Evolutionary conservation across 768 basidiomycete species (phyloP).

Genomic region (Kwoniella pini): DNA sequence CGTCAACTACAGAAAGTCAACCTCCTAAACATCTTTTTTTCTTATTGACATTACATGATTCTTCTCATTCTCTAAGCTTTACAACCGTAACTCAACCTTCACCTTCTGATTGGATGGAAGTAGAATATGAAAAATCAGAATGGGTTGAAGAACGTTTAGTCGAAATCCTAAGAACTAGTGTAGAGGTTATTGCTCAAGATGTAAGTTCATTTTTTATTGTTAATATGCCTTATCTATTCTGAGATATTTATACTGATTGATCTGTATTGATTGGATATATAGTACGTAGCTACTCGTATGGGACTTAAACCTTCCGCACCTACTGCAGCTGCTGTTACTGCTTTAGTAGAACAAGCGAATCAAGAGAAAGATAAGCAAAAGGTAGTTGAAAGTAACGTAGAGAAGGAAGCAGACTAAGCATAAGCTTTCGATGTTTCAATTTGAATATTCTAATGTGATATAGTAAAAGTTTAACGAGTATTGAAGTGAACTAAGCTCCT

Average conservation of each 20-base stretch:
- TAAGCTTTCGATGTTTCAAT: too few relatives aligned
- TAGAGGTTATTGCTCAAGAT: slow-evolving; percentile 90
- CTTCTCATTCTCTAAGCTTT: slow-evolving; percentile 72
- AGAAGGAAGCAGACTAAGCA: neutral
- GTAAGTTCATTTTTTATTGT: slow-evolving; percentile 33
- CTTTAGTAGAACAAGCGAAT: slow-evolving; percentile 16
- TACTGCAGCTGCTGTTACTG: slow-evolving; percentile 13
- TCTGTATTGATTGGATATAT: too few relatives aligned
- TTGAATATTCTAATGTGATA: too few relatives aligned
- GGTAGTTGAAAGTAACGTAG: neutral
- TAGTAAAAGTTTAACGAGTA: too few relatives aligned
- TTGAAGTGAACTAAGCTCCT: too few relatives aligned
- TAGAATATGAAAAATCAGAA: slow-evolving; percentile 78
- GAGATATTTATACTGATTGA: neutral
- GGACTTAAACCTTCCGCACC: slow-evolving; percentile 32
- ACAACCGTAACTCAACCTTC: slow-evolving; percentile 80
- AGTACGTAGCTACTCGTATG: slow-evolving; percentile 42
- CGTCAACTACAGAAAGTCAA: slow-evolving; percentile 23
- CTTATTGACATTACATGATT: slow-evolving; percentile 72
- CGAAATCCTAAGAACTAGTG: slow-evolving; percentile 76
- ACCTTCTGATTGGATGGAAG: slow-evolving; percentile 78
- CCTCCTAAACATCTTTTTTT: slow-evolving; percentile 65
- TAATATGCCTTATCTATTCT: slow-evolving; percentile 1
- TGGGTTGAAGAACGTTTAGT: slow-evolving; percentile 95
- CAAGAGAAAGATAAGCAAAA: slow-evolving; percentile 8